Base-by-base conservation (phyloP, 495 filamentous ascomycete genomes). In the Bathelium albidoporum region DNA sequence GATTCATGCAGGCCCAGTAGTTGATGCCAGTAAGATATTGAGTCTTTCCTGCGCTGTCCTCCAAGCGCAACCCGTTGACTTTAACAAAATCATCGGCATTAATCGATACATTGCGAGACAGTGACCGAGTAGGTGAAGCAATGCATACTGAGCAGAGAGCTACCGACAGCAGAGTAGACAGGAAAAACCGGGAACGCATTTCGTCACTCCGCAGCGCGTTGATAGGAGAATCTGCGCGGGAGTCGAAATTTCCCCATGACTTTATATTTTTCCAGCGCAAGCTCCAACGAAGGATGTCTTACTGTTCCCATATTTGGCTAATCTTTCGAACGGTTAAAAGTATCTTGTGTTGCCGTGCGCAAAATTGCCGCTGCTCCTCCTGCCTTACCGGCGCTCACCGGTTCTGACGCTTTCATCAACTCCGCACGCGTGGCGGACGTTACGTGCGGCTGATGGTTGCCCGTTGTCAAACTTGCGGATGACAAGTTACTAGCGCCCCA, bases 1-100 rank as follows among this genome's bases (percentile, higher is more conserved):
- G 62, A 52, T 71, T 71, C 67, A 71, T 66, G 64, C 69, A 71
- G 22, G 66, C 53, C 69, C 69, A 71, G 49, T 71, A 71, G 36
- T 71, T 71, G 32, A 71, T 36, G 18, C 69, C 69, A 26, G 66
- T 71, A 11, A 69, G 31, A 55, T 71, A 71, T 22, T 66, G 62
- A 2, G 58, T 39, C 26, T 64, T 44, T 1, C 69, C 69, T 4
- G 58, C 59, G 11, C 55, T 59, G 53, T 63, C 60, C 55, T 61
- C 64, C 32, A 71, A 62, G 24, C 69, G 69, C 2, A 69, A 36
- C 0, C 64, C 67, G 24, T 69, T 58, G 14, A 71, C 67, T 12
- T 63, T 43, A 16, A 71, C 52, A 39, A 69, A 71, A 60, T 71
- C 69, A 68, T 65, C 31, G 58, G 58, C 32, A 9, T 36, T 60